Evolutionary conservation across 108 stramenopile species (phyloP).

Genomic region (Skeletonema marinoi): DNA sequence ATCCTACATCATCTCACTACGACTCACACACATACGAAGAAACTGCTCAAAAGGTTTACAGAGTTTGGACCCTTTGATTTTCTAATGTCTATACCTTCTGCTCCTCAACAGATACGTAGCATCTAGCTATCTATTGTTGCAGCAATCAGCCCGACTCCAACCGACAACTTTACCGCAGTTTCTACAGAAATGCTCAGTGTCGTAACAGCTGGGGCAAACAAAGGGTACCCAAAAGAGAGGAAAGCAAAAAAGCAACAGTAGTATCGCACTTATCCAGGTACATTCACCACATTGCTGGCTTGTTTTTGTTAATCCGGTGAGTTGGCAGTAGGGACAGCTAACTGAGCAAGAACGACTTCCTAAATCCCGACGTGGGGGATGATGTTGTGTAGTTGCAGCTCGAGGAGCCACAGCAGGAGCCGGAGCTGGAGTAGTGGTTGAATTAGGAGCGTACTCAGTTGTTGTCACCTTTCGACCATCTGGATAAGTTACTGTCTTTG

Average conservation of each 20-base stretch:
- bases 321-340: slow-evolving; percentile 33
- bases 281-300: slow-evolving; percentile 21
- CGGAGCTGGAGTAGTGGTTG: background rate
- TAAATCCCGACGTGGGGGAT: slow-evolving; percentile 31
- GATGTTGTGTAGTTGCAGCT: background rate
- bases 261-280: slow-evolving; percentile 33
- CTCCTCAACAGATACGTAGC: too few relatives aligned
- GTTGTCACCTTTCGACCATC: slow-evolving; percentile 50
- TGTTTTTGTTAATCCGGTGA: slow-evolving; percentile 14
- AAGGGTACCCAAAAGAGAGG: slow-evolving; percentile 45
- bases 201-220: slow-evolving; percentile 28
- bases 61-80: too few relatives aligned
- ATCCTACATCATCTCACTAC: too few relatives aligned
- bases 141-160: slow-evolving; percentile 33
- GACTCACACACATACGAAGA: background rate
- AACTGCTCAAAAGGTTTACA: background rate
- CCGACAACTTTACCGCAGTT: slow-evolving; percentile 44
- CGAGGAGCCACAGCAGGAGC: slow-evolving; percentile 8
- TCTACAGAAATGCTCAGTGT: slow-evolving; percentile 37
- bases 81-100: too few relatives aligned
- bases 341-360: slow-evolving; percentile 16
- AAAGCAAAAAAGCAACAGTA: slow-evolving; percentile 24
- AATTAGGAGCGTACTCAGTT: slow-evolving; percentile 25
- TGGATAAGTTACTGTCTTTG: slow-evolving; percentile 29
- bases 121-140: background rate